Base-by-base conservation (phyloP, 139 green algal species). In the Spirogloea muscicola region DNA sequence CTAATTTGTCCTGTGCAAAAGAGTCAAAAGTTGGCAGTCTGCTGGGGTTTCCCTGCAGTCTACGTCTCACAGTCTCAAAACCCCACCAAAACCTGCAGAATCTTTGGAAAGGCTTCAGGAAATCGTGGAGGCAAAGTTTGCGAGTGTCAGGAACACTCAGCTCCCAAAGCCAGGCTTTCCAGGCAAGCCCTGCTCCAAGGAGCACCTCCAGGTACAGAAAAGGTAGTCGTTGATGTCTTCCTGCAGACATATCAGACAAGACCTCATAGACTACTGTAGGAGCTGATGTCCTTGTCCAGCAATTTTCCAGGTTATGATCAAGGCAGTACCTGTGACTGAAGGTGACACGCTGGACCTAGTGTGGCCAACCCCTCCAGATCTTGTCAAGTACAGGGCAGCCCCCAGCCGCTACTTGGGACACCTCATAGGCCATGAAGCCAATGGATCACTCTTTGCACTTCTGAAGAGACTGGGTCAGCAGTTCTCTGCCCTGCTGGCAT, bases 391-490 rank as follows among this genome's bases (percentile, higher is more conserved):
- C 77, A 62, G 69, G 25, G 64, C 85, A 18, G 75, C 82, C 0
- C 89, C 91, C 16, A 78, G 81, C n/a, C 71, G 80, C 63, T 93
- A 94, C 83, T 48, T 94, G 18, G 83, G 51, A 2, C 88, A 95
- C 77, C 83, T 96, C 43, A 77, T 96, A 31, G 91, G 91, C 3
- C 90, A 96, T 58, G 91, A 96, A 70, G 91, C 90, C 5, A 72
- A 88, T 27, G 91, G 91, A 57, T 91, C 84, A 31, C 74, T 91
- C 4, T 96, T 96, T 82, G 87, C 91, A 6, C 61, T 90, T 60
- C 86, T 96, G 34, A 96, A 95, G 83, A 76, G 74, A 6, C 31
- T 52, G 1, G 88, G 90, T 78, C 40, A 60, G 57, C 9, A 48
- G 33, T n/a, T n/a, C n/a, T n/a, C n/a, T n/a, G n/a, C n/a, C n/a